Evolutionary conservation across 176 grass and related monocot genomes (phyloP).

Genomic region (Eleusine indica): DNA sequence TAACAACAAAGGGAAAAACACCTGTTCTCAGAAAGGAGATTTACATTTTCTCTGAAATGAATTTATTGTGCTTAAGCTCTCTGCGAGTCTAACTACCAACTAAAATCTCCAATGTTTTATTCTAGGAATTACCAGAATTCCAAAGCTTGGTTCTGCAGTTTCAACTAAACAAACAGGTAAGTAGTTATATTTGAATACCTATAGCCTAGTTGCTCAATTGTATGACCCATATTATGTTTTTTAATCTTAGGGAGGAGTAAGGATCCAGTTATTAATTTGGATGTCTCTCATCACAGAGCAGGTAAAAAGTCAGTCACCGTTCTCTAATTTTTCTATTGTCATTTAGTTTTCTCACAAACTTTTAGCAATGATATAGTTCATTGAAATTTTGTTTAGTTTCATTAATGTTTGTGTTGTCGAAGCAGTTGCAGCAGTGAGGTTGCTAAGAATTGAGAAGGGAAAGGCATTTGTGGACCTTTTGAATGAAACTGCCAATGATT

Average conservation of each 20-base stretch:
- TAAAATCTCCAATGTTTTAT: conserved; percentile 19
- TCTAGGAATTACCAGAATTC: conserved; percentile 52
- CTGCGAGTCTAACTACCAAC: background rate
- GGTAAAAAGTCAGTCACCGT: conserved; percentile 26
- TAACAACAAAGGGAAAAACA: background rate
- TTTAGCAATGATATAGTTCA: conserved; percentile 11
- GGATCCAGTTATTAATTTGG: conserved; percentile 43
- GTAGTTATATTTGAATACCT: conserved; percentile 8
- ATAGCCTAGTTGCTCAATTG: background rate
- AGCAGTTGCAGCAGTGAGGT: conserved; percentile 80
- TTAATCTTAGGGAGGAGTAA: conserved; percentile 34
- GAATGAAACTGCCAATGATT: conserved; percentile 67
- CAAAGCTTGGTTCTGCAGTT: conserved; percentile 41
- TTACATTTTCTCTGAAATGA: background rate
- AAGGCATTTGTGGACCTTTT: conserved; percentile 89
- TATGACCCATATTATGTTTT: conserved; percentile 11
- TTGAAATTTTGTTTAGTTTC: conserved; percentile 16
- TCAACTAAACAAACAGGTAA: conserved; percentile 71
- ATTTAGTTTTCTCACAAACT: background rate
- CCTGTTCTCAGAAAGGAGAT: background rate
- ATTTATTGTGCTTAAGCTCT: background rate
- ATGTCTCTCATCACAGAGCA: conserved; percentile 55
- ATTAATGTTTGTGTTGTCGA: conserved; percentile 14
- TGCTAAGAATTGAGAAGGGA: conserved; percentile 82
- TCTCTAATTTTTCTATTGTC: conserved; percentile 15